Evolutionary conservation across 2,329 filamentous ascomycete species (phyloP).

Genomic region (Penicillium sp.): DNA sequence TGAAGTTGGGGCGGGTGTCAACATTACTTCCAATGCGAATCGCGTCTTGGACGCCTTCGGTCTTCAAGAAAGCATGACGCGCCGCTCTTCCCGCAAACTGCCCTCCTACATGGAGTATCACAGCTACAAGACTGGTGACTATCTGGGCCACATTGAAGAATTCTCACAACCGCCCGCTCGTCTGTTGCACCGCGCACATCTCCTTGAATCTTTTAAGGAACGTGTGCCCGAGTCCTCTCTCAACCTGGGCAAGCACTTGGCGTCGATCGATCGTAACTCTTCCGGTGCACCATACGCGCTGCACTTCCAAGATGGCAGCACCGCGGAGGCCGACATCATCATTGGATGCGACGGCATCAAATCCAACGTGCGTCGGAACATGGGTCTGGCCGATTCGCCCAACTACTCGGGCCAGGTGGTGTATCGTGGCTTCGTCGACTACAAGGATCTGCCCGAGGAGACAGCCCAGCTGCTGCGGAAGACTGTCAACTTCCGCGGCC

Average conservation of each 20-base stretch:
- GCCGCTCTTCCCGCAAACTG: constrained; percentile 35
- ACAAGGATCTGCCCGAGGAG: constrained; percentile 30
- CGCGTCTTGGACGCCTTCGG: constrained; percentile 35
- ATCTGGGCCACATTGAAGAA: constrained; percentile 31
- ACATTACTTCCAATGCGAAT: constrained; percentile 39
- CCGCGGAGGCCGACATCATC: constrained; percentile 43
- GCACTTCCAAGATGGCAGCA: constrained; percentile 45
- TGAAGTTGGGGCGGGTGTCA: constrained; percentile 41
- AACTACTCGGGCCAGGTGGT: constrained; percentile 39
- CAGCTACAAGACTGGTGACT: constrained; percentile 27
- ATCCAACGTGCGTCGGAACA: constrained; percentile 42
- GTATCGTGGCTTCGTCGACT: constrained; percentile 38
- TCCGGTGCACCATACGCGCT: constrained; percentile 33
- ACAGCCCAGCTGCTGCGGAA: constrained; percentile 31
- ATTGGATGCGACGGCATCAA: constrained; percentile 53
- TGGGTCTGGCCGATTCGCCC: constrained; percentile 29
- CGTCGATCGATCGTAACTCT: constrained; percentile 20
- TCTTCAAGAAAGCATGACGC: constrained; percentile 30
- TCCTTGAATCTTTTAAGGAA: constrained; percentile 38
- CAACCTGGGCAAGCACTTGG: constrained; percentile 29
- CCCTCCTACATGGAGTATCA: constrained; percentile 33
- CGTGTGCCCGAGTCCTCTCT: constrained; percentile 27
- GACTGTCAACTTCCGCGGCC: constrained; percentile 36
- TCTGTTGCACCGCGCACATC: constrained; percentile 33
- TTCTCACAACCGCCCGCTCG: constrained; percentile 26